Conservation (phyloP, 2,329 filamentous ascomycete genomes). For the Nectriaceae sp. region DNA sequence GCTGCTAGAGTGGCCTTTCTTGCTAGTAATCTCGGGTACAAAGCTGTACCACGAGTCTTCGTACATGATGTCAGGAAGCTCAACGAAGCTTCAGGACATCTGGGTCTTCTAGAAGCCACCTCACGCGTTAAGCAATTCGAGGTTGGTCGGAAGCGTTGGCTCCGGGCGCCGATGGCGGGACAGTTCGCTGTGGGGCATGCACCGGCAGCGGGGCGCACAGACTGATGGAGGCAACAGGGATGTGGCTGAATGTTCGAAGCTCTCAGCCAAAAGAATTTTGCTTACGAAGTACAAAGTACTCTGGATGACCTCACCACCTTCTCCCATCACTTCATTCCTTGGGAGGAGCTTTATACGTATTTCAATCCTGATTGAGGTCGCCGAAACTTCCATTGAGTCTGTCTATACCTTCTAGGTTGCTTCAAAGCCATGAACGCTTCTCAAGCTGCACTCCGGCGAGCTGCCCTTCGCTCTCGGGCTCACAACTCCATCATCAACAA, state of each 20-base stretch:
- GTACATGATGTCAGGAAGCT: slow-evolving; percentile 59
- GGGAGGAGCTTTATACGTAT: not conserved
- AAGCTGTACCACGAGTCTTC: slow-evolving; percentile 86
- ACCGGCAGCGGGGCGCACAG: not conserved
- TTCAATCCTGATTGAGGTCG: not conserved
- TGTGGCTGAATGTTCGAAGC: slow-evolving; percentile 5
- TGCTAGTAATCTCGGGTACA: slow-evolving; percentile 62
- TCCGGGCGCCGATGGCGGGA: slow-evolving; percentile 32
- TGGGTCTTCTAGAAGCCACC: slow-evolving; percentile 31
- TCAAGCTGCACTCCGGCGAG: slow-evolving; percentile 30
- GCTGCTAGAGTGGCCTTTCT: slow-evolving; percentile 46
- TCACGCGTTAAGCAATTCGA: slow-evolving; percentile 25
- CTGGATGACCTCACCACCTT: slow-evolving; percentile 30
- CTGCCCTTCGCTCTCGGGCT: slow-evolving; percentile 25
- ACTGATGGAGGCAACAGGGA: not conserved
- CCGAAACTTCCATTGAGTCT: not conserved
- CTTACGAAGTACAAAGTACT: slow-evolving; percentile 18
- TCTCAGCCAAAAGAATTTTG: slow-evolving; percentile 28
- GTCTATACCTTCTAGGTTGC: not conserved
- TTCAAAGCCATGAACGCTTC: slow-evolving; percentile 34
- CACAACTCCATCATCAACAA: slow-evolving; percentile 21
- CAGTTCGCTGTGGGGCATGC: slow-evolving; percentile 8
- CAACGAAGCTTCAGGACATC: slow-evolving; percentile 15
- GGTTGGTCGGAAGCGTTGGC: slow-evolving; percentile 28
- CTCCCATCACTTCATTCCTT: not conserved